Percentiles rank a stretch among this genome's conserved stretches.
Evolutionary conservation across 2,329 filamentous ascomycete species (phyloP).

Genomic region (Colletotrichum sp.): DNA sequence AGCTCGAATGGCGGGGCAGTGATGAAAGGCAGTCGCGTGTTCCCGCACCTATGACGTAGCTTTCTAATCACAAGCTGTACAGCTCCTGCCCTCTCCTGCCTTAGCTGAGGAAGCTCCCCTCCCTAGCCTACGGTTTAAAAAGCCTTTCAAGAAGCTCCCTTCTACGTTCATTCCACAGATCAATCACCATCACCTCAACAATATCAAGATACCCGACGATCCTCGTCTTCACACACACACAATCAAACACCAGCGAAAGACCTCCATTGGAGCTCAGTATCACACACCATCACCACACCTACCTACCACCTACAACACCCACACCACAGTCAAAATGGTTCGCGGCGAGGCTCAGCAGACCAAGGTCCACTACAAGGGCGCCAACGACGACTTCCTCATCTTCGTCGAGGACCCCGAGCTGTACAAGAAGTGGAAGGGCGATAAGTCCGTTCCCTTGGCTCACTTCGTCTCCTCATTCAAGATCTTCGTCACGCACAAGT

Average conservation of each 20-base stretch:
- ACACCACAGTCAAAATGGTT: conserved; percentile 60
- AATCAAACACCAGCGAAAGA: conserved; percentile 14
- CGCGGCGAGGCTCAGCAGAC: conserved; percentile 72
- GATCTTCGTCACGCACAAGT: conserved; percentile 91
- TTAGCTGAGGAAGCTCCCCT: conserved; percentile 13
- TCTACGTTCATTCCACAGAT: background rate
- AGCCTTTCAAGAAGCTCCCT: background rate
- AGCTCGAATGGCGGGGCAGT: conserved; percentile 23
- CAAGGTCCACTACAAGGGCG: conserved; percentile 88
- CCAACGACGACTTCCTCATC: conserved; percentile 62
- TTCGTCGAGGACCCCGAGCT: conserved; percentile 64
- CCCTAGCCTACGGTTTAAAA: conserved; percentile 4
- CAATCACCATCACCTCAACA: background rate
- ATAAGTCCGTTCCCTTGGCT: conserved; percentile 78
- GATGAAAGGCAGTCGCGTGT: conserved; percentile 20
- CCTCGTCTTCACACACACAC: background rate
- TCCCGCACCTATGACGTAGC: conserved; percentile 23
- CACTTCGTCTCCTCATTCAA: conserved; percentile 90
- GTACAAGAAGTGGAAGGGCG: conserved; percentile 81
- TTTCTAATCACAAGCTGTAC: conserved; percentile 17
- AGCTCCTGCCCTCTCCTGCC: background rate
- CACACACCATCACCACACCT: conserved; percentile 11
- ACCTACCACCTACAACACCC: conserved; percentile 17
- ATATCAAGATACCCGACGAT: conserved; percentile 8
- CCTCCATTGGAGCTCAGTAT: background rate